Conservation (phyloP, 495 filamentous ascomycete genomes). For the Daldinia decipiens region DNA sequence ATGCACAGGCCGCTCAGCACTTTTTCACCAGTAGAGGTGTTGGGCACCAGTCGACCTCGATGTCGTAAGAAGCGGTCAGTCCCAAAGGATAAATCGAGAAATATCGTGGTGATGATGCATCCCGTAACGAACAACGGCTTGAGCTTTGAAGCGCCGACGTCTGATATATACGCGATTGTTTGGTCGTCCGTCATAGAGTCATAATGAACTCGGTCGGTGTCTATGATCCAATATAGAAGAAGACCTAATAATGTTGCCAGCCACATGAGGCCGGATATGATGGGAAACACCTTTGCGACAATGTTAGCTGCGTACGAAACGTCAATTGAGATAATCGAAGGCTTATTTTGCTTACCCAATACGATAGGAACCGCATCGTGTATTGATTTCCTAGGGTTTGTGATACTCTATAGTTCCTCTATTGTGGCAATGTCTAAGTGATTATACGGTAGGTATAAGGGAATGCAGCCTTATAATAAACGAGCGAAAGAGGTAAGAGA, state of each 20-base stretch:
- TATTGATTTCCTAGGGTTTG: conserved; percentile 39
- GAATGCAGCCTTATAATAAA: conserved; percentile 2
- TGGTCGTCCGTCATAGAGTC: conserved; percentile 71
- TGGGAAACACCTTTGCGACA: conserved; percentile 71
- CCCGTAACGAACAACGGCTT: conserved; percentile 92
- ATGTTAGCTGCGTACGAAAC: conserved; percentile 16
- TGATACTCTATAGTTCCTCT: conserved; percentile 6
- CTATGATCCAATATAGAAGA: conserved; percentile 69
- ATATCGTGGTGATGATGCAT: conserved; percentile 79
- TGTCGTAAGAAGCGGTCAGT: conserved; percentile 87
- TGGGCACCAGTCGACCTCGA: conserved; percentile 74
- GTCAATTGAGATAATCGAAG: conserved; percentile 12
- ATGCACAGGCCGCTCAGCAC: conserved; percentile 74
- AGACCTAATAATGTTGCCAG: conserved; percentile 68
- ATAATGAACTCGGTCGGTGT: conserved; percentile 68
- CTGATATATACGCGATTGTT: conserved; percentile 85
- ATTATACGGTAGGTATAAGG: background rate
- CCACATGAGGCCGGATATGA: conserved; percentile 84
- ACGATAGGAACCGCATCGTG: conserved; percentile 72
- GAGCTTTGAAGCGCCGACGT: conserved; percentile 73
- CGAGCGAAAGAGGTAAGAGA: conserved; percentile 10
- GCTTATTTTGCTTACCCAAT: conserved; percentile 57
- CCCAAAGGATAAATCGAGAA: conserved; percentile 83
- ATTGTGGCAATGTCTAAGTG: conserved; percentile 6
- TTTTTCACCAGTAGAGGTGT: conserved; percentile 74